Evolutionary conservation across 805 yeast species (phyloP).

Genomic region (Priceomyces haplophilus): DNA sequence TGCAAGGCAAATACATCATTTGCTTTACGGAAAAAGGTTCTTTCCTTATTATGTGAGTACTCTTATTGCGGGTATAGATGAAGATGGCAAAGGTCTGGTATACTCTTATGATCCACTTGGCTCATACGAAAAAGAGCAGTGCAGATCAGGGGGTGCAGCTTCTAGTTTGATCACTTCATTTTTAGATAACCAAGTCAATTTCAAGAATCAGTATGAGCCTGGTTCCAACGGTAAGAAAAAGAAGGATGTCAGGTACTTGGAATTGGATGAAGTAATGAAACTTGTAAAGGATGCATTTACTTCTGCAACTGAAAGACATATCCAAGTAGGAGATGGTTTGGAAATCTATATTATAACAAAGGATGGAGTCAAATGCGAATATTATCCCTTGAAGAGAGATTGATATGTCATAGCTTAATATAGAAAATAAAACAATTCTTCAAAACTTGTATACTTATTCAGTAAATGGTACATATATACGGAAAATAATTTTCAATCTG

Average conservation of each 20-base stretch:
- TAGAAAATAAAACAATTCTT: neutral
- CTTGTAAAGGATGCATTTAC: constrained; percentile 91
- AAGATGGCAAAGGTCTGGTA: constrained; percentile 88
- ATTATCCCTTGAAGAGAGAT: constrained; percentile 85
- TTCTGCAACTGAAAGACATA: constrained; percentile 97
- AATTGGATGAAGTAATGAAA: constrained; percentile 79
- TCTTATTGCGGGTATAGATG: constrained; percentile 89
- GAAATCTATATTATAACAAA: constrained; percentile 89
- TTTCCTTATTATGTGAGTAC: constrained; percentile 98
- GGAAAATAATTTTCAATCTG: neutral
- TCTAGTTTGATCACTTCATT: constrained; percentile 96
- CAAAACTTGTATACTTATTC: neutral
- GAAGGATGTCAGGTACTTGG: constrained; percentile 59
- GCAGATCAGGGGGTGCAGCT: constrained; percentile 98
- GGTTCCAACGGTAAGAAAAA: constrained; percentile 64
- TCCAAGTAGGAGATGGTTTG: constrained; percentile 95
- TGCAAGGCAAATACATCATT: constrained; percentile 87
- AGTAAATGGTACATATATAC: neutral
- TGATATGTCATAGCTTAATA: constrained; percentile 26
- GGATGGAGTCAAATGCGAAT: constrained; percentile 85
- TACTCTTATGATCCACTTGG: constrained; percentile 98
- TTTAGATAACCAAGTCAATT: constrained; percentile 94
- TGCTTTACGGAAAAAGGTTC: constrained; percentile 87
- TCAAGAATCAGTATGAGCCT: constrained; percentile 89
- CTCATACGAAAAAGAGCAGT: constrained; percentile 93